Base-by-base conservation (phyloP, 1,284 basidiomycete species). In the Cryptococcus sp. region DNA sequence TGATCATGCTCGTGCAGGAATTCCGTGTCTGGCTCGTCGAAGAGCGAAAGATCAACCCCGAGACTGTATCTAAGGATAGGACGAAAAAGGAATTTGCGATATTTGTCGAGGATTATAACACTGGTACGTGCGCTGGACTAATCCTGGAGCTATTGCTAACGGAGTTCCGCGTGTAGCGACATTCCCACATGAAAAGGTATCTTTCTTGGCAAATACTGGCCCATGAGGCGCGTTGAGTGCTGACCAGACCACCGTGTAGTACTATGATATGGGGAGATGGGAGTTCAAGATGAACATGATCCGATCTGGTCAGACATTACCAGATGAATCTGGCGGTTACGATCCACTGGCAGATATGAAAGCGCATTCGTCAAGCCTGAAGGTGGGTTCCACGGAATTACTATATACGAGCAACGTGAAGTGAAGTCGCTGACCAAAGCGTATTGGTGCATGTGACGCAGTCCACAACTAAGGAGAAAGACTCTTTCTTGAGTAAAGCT, bases 11-110 rank as follows among this genome's bases (percentile, higher is more conserved):
- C 29, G 17, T 46, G 48, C 49, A 86, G 65, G 91, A 93, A 77
- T 93, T 93, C 75, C 83, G 89, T 54, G 86, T 89, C 2, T 95
- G 92, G 91, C 84, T 94, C 8, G 85, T 94, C 17, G 91, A 93
- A 70, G 91, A 94, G 73, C 85, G 87, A 49, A 89, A 87, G 74
- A 81, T 91, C 65, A 94, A 94, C 73, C 89, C 90, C 0, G 92
- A 93, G 77, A 87, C 86, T 1, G 80, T 92, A 46, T 83, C 87
- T 5, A 92, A 90, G 72, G 89, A 92, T 41, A 87, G 88, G 65
- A 87, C 85, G 60, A 87, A 86, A 78, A 92, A 91, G 66, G 87
- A 92, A 66, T 93, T 93, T 73, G 80, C 84, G 6, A 81, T 82
- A 19, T 92, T 77, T 53, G 76, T 80, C 54, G 92, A 94, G 75